A percentile compares a stretch with the other conserved stretches of the same genome.
Evolutionary conservation across 2,329 filamentous ascomycete species (phyloP).

Genomic region (Ceratocystis huliohia): DNA sequence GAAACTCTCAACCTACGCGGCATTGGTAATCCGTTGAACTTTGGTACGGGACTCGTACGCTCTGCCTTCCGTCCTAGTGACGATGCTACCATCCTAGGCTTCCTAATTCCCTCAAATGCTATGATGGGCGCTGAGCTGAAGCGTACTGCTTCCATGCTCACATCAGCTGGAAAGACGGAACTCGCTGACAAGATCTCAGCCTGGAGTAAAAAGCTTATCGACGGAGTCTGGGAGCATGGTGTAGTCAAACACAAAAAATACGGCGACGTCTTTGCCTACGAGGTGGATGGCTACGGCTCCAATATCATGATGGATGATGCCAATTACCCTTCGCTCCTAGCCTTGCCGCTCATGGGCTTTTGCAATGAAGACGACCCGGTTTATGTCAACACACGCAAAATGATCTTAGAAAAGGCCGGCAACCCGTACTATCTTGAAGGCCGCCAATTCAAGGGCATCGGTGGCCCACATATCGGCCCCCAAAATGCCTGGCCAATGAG

Average conservation of each 20-base stretch:
- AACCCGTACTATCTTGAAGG: slow-evolving; percentile 87
- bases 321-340: slow-evolving; percentile 70
- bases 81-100: slow-evolving; percentile 86
- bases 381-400: slow-evolving; percentile 76
- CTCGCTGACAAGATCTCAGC: slow-evolving; percentile 44
- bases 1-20: slow-evolving; percentile 77
- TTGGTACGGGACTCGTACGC: slow-evolving; percentile 70
- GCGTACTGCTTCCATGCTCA: slow-evolving; percentile 58
- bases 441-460: slow-evolving; percentile 69
- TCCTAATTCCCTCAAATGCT: slow-evolving; percentile 89
- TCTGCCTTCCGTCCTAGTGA: slow-evolving; percentile 92
- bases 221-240: slow-evolving; percentile 74
- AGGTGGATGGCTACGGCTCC: slow-evolving; percentile 78
- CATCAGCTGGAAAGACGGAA: slow-evolving; percentile 41
- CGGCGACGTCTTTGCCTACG: slow-evolving; percentile 71
- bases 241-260: slow-evolving; percentile 63
- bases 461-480: slow-evolving; percentile 69
- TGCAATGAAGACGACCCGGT: slow-evolving; percentile 49
- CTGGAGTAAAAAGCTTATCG: slow-evolving; percentile 50
- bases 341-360: slow-evolving; percentile 69
- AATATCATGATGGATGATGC: slow-evolving; percentile 80
- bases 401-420: slow-evolving; percentile 57
- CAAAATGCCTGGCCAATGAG: slow-evolving; percentile 95
- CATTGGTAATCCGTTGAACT: slow-evolving; percentile 80
- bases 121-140: slow-evolving; percentile 88